Base-by-base conservation (phyloP, 768 basidiomycete species). In the Trametes gibbosa region DNA sequence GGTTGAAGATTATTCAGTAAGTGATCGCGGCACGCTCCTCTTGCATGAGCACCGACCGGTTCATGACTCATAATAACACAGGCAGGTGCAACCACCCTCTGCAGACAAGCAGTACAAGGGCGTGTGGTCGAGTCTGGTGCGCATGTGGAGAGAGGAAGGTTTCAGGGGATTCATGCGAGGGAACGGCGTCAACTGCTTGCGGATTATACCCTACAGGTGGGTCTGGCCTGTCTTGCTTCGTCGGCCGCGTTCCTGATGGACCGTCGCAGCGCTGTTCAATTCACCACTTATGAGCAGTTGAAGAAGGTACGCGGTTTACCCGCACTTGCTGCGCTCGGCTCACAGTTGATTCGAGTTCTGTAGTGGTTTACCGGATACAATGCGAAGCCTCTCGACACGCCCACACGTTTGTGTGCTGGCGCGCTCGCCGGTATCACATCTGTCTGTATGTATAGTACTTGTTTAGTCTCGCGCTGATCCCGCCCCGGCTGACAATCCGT, bases 1-100 rank as follows among this genome's bases (percentile, higher is more conserved):
- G 96, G 58, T 78, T 98, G 54, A 99, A 99, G 75, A 98, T 99
- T 69, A 97, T 99, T 61, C 88, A 95, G 95, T 95, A 66, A 69
- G 91, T 79, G 34, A 19, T 47, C 45, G n/a, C 6, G 23, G 32
- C 23, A 8, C 17, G 25, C 25, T 40, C 35, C 21, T 21, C 35
- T 32, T 25, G 17, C 21, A n/a, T 5, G 35, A 4, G n/a, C 2
- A 5, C 19, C 19, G 8, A 24, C 19, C 7, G 37, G 16, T 41
- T 50, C 23, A 24, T 53, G 24, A 43, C 23, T 2, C 8, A 24
- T 19, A 53, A 59, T 45, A 12, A 39, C 16, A 21, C n/a, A 96
- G 95, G 70, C 95, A 98, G 77, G 93, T 93, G n/a, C 96, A 97
- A 70, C 87, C 86, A 25, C 80, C 74, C 45, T 74, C 79, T 27